Conservation (phyloP, 1,284 basidiomycete genomes). For the Leccinum ponderosum region DNA sequence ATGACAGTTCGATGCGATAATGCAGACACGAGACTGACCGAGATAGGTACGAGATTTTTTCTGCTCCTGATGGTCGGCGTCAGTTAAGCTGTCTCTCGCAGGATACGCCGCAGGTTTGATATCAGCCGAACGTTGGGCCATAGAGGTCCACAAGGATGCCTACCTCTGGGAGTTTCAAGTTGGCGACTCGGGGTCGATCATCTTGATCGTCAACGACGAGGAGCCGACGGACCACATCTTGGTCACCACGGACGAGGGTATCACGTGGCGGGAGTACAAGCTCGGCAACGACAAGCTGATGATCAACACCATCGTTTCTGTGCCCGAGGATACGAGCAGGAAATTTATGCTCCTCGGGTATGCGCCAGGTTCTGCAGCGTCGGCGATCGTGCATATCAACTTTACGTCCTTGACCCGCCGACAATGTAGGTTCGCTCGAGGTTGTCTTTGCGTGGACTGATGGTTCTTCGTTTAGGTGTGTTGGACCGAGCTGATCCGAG, state of each 20-base stretch:
- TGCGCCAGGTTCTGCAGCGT: slow-evolving; percentile 48
- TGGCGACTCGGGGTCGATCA: slow-evolving; percentile 75
- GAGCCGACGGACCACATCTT: slow-evolving; percentile 87
- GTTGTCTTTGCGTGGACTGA: slow-evolving; percentile 1
- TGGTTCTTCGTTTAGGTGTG: slow-evolving; percentile 48
- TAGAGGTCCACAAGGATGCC: slow-evolving; percentile 95
- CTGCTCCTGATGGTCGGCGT: background rate
- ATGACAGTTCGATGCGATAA: slow-evolving; percentile 88
- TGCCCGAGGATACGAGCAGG: slow-evolving; percentile 88
- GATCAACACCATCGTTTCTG: slow-evolving; percentile 81
- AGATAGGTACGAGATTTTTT: slow-evolving; percentile 45
- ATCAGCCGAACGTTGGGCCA: slow-evolving; percentile 61
- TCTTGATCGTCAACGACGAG: slow-evolving; percentile 92
- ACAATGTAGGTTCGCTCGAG: slow-evolving; percentile 59
- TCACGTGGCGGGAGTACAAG: slow-evolving; percentile 84
- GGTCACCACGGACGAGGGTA: slow-evolving; percentile 88
- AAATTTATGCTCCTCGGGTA: slow-evolving; percentile 87
- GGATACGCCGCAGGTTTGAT: slow-evolving; percentile 60
- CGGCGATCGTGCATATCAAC: slow-evolving; percentile 86
- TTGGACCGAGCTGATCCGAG: slow-evolving; percentile 70
- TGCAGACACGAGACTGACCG: slow-evolving; percentile 80
- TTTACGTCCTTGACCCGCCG: slow-evolving; percentile 77
- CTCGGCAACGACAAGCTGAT: slow-evolving; percentile 79
- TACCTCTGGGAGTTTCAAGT: slow-evolving; percentile 88
- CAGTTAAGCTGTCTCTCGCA: slow-evolving; percentile 22